Conservation (phyloP, 225 moss, liverwort and hornwort genomes). For the Neckera pumila region DNA sequence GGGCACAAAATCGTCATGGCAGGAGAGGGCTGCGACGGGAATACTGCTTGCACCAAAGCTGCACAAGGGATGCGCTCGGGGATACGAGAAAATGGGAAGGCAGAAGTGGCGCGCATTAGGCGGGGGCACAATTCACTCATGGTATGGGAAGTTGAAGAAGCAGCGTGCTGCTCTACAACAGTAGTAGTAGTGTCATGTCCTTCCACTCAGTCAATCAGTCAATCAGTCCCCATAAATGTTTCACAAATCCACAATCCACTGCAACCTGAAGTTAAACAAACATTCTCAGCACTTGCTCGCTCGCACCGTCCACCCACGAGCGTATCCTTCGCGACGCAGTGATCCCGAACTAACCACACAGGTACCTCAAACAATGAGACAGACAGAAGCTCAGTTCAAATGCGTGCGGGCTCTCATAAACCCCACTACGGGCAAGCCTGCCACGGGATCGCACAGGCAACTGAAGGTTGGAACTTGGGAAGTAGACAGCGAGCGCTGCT, state of each 20-base stretch:
- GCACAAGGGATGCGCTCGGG: background rate
- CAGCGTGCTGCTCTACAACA: background rate
- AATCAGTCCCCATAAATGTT: background rate
- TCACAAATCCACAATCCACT: background rate
- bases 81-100: background rate
- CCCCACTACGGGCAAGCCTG: background rate
- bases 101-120: background rate
- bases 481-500: background rate
- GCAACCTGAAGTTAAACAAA: too few species aligned
- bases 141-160: background rate
- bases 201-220: background rate
- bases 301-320: background rate
- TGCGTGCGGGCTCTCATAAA: background rate
- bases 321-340: background rate
- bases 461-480: background rate
- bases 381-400: background rate
- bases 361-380: background rate
- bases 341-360: background rate
- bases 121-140: slow-evolving; percentile 1
- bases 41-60: background rate
- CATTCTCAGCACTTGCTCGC: background rate
- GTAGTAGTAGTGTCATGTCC: background rate
- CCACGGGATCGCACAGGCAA: background rate
- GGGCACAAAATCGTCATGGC: background rate
- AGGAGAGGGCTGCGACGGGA: background rate